Evolutionary conservation across 257 asterid genomes (phyloP).

Genomic region (Lavandula angustifolia): DNA sequence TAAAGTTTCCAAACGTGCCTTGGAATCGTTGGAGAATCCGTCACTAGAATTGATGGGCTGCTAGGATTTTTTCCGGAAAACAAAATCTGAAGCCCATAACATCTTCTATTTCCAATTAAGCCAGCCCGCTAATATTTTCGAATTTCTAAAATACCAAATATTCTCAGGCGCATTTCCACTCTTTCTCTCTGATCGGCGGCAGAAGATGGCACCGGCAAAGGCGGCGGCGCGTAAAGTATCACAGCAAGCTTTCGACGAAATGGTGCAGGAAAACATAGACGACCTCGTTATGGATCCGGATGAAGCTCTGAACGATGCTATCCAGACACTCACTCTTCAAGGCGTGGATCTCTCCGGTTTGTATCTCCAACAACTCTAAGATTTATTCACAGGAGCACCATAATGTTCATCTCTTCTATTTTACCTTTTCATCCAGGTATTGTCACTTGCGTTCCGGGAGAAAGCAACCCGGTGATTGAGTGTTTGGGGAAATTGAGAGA

Average conservation of each 20-base stretch:
- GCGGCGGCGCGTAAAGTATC: constrained; percentile 65
- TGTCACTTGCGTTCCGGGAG: constrained; percentile 74
- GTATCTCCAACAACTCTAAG: constrained; percentile 11
- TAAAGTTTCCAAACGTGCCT: no score
- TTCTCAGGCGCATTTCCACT: constrained; percentile 19
- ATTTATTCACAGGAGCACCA: neutral
- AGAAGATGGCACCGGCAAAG: constrained; percentile 61
- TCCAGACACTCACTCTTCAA: constrained; percentile 86
- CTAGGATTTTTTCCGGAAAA: neutral
- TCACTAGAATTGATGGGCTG: constrained; percentile 30
- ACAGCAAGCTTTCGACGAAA: constrained; percentile 88
- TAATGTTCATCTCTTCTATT: neutral
- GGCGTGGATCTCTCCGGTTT: constrained; percentile 90
- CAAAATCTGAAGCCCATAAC: neutral
- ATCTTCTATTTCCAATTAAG: no score
- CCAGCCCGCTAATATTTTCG: constrained; percentile 37
- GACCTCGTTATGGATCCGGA: constrained; percentile 90
- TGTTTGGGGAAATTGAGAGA: constrained; percentile 61
- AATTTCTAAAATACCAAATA: constrained; percentile 22
- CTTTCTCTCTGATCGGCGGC: constrained; percentile 34
- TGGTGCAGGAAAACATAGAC: constrained; percentile 85
- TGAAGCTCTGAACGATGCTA: constrained; percentile 87
- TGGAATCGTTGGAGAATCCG: neutral
- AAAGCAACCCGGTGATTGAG: constrained; percentile 72
- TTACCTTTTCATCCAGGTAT: constrained; percentile 51